These are phyloP conservation scores for Pseudogymnoascus sp. DNA, from an alignment of 2,329 filamentous ascomycete genomes.

Conservation along the genomic window DNA sequence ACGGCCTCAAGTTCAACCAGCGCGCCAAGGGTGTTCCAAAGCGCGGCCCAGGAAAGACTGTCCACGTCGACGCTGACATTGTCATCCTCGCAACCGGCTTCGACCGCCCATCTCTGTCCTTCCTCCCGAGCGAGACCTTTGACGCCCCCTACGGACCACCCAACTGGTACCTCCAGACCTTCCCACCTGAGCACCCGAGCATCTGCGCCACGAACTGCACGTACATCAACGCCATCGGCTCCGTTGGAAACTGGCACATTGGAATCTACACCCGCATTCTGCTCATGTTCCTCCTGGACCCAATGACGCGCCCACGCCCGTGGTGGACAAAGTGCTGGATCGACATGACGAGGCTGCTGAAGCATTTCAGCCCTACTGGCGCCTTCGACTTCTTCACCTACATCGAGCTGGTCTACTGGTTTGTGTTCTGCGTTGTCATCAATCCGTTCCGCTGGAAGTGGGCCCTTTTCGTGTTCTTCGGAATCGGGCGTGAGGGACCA, in stretches of 20 bases:
- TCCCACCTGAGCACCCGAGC: slow-evolving; percentile 64
- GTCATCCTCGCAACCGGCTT: slow-evolving; percentile 80
- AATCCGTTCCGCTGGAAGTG: slow-evolving; percentile 91
- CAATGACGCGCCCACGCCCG: slow-evolving; percentile 60
- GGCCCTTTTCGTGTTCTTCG: slow-evolving; percentile 75
- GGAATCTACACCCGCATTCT: slow-evolving; percentile 82
- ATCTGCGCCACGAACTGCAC: slow-evolving; percentile 79
- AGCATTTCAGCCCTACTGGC: slow-evolving; percentile 58
- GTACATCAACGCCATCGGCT: slow-evolving; percentile 71
- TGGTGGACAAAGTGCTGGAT: slow-evolving; percentile 82
- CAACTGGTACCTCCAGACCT: slow-evolving; percentile 84
- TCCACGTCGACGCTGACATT: slow-evolving; percentile 63
- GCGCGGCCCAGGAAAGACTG: slow-evolving; percentile 61
- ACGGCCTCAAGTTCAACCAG: slow-evolving; percentile 62
- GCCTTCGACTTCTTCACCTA: slow-evolving; percentile 91
- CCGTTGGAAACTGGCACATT: slow-evolving; percentile 81
- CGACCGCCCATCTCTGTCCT: slow-evolving; percentile 62
- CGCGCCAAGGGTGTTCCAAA: slow-evolving; percentile 65
- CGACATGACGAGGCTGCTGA: slow-evolving; percentile 68
- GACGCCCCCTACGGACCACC: slow-evolving; percentile 66
- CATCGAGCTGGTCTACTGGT: slow-evolving; percentile 78
- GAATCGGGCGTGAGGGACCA: slow-evolving; percentile 60
- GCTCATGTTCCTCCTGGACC: slow-evolving; percentile 78
- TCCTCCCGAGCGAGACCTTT: slow-evolving; percentile 68
- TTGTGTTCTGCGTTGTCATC: slow-evolving; percentile 65